These are phyloP conservation scores for Puccinia horiana DNA, from an alignment of 1,284 basidiomycete genomes.

Conservation along the genomic window DNA sequence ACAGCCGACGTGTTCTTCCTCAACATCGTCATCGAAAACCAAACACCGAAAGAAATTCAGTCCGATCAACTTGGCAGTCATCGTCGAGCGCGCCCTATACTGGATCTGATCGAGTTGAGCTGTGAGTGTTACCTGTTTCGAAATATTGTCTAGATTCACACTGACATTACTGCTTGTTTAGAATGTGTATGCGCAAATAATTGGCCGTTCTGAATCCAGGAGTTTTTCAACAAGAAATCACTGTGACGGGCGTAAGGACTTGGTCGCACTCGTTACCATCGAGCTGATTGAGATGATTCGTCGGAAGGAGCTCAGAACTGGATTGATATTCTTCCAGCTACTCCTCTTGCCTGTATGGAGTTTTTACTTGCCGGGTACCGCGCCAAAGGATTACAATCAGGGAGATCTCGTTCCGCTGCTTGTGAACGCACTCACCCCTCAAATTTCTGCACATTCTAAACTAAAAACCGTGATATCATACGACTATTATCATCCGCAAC, in stretches of 20 bases:
- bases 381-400: conserved; percentile 57
- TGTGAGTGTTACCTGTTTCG: not conserved
- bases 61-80: not conserved
- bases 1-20: not conserved
- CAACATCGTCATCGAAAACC: not conserved
- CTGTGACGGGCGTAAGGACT: not conserved
- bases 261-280: not conserved
- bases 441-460: conserved; percentile 39
- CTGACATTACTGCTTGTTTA: not conserved
- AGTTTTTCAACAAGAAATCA: not conserved
- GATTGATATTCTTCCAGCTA: not conserved
- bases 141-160: not conserved
- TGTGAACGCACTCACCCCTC: conserved; percentile 57
- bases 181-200: not conserved
- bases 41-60: not conserved
- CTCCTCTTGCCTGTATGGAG: conserved; percentile 1
- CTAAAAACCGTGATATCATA: conserved; percentile 30
- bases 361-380: conserved; percentile 60
- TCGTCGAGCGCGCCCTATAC: not conserved
- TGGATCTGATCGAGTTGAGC: not conserved
- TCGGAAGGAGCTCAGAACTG: conserved; percentile 2
- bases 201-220: not conserved
- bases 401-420: conserved; percentile 58
- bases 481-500: conserved; percentile 81
- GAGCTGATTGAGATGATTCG: conserved; percentile 11